Evolutionary conservation across 441 rosid species (phyloP).

Genomic region (Pelargonium fulgidum): DNA sequence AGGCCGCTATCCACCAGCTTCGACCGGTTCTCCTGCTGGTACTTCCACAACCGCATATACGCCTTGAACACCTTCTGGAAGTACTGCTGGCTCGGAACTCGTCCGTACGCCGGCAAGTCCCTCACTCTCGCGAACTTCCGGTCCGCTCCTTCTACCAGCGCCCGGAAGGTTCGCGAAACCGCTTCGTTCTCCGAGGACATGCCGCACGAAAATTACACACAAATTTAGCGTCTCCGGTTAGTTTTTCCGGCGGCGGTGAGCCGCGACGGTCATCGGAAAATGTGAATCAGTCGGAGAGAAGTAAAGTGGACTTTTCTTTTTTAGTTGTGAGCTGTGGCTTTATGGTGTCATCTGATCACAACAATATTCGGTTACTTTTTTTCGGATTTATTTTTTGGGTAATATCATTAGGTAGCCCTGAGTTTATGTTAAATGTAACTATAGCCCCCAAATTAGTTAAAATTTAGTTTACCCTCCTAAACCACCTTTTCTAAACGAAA

Average conservation of each 20-base stretch:
- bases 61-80: slow-evolving; percentile 86
- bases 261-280: background rate
- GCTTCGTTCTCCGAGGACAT: slow-evolving; percentile 31
- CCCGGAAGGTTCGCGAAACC: slow-evolving; percentile 50
- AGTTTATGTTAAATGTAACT: too few relatives aligned
- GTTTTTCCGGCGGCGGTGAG: background rate
- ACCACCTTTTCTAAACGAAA: too few relatives aligned
- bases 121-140: slow-evolving; percentile 75
- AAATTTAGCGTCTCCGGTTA: background rate
- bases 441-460: too few relatives aligned
- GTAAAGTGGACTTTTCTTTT: background rate
- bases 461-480: too few relatives aligned
- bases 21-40: slow-evolving; percentile 72
- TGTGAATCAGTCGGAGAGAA: slow-evolving; percentile 1
- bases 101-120: slow-evolving; percentile 64
- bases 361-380: too few relatives aligned
- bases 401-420: too few relatives aligned
- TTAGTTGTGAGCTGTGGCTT: too few relatives aligned
- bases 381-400: too few relatives aligned
- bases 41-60: slow-evolving; percentile 87
- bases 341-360: too few relatives aligned
- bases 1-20: slow-evolving; percentile 63
- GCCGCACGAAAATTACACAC: background rate
- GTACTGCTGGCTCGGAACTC: slow-evolving; percentile 44
- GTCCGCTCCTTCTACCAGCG: slow-evolving; percentile 76